Percentiles rank a stretch among this genome's conserved stretches.
Conservation (phyloP, 2,329 filamentous ascomycete species). For the Colletotrichum costaricense region DNA sequence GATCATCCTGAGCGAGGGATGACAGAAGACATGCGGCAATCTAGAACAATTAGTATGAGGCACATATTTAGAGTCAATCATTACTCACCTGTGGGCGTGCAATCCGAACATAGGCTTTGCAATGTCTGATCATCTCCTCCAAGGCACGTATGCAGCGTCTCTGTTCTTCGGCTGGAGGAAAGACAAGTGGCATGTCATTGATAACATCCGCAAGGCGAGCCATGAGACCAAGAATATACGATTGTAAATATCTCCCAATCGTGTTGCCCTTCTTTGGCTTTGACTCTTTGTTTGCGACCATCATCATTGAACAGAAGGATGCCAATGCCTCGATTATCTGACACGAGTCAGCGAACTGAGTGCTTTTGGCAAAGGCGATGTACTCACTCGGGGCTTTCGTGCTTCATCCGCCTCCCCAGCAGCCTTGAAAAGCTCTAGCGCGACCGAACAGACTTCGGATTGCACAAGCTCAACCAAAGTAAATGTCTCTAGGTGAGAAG, state of each 20-base stretch:
- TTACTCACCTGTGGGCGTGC: slow-evolving; percentile 83
- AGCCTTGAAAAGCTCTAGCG: slow-evolving; percentile 84
- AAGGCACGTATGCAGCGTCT: slow-evolving; percentile 83
- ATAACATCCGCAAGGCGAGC: slow-evolving; percentile 83
- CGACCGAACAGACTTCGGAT: slow-evolving; percentile 79
- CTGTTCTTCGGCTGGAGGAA: slow-evolving; percentile 74
- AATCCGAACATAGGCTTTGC: slow-evolving; percentile 77
- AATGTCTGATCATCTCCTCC: slow-evolving; percentile 86
- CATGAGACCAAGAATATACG: slow-evolving; percentile 88
- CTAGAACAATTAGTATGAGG: slow-evolving; percentile 51
- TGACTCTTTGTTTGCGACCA: slow-evolving; percentile 52
- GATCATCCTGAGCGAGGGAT: slow-evolving; percentile 77
- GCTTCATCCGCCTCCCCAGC: slow-evolving; percentile 75
- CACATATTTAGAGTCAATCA: slow-evolving; percentile 39
- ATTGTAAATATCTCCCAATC: slow-evolving; percentile 81
- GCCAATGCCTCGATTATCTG: slow-evolving; percentile 61
- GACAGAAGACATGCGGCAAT: slow-evolving; percentile 94
- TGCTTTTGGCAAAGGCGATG: background rate
- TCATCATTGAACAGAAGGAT: slow-evolving; percentile 56
- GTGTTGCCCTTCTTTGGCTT: slow-evolving; percentile 65
- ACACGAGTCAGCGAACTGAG: background rate
- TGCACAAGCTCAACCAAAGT: slow-evolving; percentile 77
- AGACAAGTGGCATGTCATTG: slow-evolving; percentile 70
- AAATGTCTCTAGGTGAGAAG: slow-evolving; percentile 74
- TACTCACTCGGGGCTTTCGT: slow-evolving; percentile 67